These are phyloP conservation scores for Aspergillus aculeatus DNA, from an alignment of 2,329 filamentous ascomycete genomes.

Conservation along the genomic window DNA sequence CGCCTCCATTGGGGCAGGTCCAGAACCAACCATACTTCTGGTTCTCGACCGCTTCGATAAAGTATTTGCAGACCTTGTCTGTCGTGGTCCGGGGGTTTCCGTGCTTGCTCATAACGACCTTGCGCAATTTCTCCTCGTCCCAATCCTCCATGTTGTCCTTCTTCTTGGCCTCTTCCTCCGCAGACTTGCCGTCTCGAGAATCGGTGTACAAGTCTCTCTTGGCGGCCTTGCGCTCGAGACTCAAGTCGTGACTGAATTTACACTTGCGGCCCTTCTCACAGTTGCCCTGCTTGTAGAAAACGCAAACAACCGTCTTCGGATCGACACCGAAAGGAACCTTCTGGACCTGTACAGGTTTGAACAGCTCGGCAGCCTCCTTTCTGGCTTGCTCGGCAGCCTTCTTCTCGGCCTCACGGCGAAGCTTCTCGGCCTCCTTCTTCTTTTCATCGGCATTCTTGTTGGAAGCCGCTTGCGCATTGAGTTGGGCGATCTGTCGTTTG, in stretches of 20 bases:
- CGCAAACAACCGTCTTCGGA: conserved; percentile 93
- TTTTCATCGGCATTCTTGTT: conserved; percentile 86
- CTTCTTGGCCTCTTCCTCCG: conserved; percentile 72
- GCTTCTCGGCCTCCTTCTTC: conserved; percentile 66
- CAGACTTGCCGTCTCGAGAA: conserved; percentile 65
- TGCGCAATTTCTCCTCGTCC: conserved; percentile 93
- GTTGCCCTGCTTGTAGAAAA: conserved; percentile 95
- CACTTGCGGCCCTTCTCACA: conserved; percentile 98
- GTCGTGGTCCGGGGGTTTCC: conserved; percentile 94
- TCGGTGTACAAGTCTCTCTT: conserved; percentile 93
- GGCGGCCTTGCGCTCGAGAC: conserved; percentile 84
- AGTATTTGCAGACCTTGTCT: conserved; percentile 99
- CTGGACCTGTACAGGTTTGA: conserved; percentile 92
- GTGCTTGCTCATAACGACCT: conserved; percentile 92
- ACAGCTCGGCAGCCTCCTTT: conserved; percentile 74
- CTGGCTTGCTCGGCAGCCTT: conserved; percentile 81
- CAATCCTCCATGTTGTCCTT: conserved; percentile 91
- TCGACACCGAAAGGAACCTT: conserved; percentile 98
- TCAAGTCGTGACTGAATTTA: conserved; percentile 93
- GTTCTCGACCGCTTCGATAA: conserved; percentile 95
- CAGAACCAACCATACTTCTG: conserved; percentile 99
- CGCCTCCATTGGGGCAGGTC: conserved; percentile 91
- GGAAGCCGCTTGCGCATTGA: conserved; percentile 69
- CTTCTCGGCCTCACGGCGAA: conserved; percentile 79
- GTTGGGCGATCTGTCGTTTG: conserved; percentile 84